Evolutionary conservation across 2,329 filamentous ascomycete species (phyloP).

Genomic region (Raffaelea albimanens): DNA sequence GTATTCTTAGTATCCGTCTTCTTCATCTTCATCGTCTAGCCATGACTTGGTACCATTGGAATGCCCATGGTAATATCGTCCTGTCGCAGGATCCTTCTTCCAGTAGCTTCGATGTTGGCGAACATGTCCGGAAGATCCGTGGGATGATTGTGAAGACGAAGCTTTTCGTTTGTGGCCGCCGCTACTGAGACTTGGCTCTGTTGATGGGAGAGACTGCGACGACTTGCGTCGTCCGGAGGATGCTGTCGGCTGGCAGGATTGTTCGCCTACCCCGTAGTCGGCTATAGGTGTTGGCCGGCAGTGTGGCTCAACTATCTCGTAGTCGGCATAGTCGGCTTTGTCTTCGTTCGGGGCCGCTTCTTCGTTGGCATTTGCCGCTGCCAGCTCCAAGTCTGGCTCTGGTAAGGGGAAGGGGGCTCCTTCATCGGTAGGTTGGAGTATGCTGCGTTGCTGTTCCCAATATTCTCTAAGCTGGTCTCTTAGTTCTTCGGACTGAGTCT

Average conservation of each 20-base stretch:
- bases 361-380: background rate
- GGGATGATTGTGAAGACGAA: background rate
- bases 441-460: background rate
- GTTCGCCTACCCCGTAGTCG: background rate
- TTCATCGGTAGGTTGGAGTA: background rate
- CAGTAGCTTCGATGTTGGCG: constrained; percentile 3
- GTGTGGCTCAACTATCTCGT: background rate
- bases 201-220: background rate
- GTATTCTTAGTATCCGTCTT: background rate
- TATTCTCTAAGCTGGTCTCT: constrained; percentile 5
- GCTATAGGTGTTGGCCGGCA: no score
- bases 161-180: background rate
- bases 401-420: background rate
- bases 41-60: constrained; percentile 6
- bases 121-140: background rate
- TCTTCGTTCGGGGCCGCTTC: background rate
- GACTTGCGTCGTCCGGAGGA: background rate
- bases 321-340: background rate
- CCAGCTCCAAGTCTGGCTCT: background rate
- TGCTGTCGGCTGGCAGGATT: background rate
- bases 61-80: constrained; percentile 2
- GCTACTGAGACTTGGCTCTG: background rate
- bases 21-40: constrained; percentile 2
- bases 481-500: constrained; percentile 6
- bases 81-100: constrained; percentile 2